These are phyloP conservation scores for Fusarium duplospermum DNA, from an alignment of 2,329 filamentous ascomycete species.

Conservation along the genomic window DNA sequence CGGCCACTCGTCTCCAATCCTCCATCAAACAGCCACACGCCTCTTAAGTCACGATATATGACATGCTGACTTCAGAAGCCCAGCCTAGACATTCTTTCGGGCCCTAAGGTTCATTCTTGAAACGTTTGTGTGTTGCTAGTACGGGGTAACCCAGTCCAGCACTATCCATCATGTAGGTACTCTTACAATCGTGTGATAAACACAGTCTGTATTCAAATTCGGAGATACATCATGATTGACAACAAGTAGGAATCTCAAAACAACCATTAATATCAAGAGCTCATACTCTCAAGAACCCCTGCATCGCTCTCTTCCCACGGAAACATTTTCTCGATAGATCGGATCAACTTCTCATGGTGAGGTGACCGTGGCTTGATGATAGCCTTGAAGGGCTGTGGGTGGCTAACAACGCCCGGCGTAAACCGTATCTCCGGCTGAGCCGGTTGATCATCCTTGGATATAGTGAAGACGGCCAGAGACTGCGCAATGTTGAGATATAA, in stretches of 20 bases:
- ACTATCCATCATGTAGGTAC: background rate
- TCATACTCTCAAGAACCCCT: constrained; percentile 13
- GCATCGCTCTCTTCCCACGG: constrained; percentile 35
- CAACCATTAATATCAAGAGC: background rate
- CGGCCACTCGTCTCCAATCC: background rate
- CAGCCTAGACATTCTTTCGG: background rate
- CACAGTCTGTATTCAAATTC: background rate
- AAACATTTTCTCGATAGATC: constrained; percentile 24
- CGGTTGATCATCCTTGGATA: constrained; percentile 33
- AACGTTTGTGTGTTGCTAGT: background rate
- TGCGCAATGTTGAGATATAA: constrained; percentile 53
- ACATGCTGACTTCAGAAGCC: background rate
- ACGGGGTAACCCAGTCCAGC: background rate
- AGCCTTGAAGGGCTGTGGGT: constrained; percentile 23
- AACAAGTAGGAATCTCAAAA: background rate
- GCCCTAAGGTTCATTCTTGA: background rate
- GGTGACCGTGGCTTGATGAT: constrained; percentile 22
- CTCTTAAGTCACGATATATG: background rate
- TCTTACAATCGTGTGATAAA: background rate
- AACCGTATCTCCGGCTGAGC: constrained; percentile 6
- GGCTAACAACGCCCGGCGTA: constrained; percentile 30
- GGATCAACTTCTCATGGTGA: constrained; percentile 20
- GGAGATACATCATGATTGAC: background rate
- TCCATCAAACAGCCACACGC: background rate
- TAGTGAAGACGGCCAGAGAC: constrained; percentile 58